Conservation (phyloP, 129 eudicot species). For the Helianthus annuus region DNA sequence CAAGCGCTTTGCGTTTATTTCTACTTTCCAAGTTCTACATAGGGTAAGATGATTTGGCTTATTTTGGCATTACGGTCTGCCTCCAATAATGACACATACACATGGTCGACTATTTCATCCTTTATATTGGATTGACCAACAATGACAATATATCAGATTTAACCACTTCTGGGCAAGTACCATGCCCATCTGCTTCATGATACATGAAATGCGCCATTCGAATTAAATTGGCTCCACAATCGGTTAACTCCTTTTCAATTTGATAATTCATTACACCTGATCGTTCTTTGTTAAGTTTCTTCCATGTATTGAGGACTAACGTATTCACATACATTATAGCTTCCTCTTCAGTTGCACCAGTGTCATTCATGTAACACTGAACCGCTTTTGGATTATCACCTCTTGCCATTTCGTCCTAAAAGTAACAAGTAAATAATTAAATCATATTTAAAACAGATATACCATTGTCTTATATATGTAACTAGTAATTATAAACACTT, state of each 20-base stretch:
- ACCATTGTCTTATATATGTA: too few species aligned
- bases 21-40: too few species aligned
- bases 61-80: background rate
- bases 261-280: conserved; percentile 2
- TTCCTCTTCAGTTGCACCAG: conserved; percentile 29
- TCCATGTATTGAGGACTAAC: conserved; percentile 25
- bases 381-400: conserved; percentile 39
- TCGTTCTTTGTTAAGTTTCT: conserved; percentile 33
- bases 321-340: conserved; percentile 27
- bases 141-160: conserved; percentile 10
- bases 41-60: background rate
- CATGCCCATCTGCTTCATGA: conserved; percentile 29
- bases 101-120: background rate
- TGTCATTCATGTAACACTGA: conserved; percentile 37
- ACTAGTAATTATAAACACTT: background rate
- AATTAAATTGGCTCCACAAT: conserved; percentile 24
- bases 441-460: too few species aligned
- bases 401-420: conserved; percentile 24
- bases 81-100: background rate
- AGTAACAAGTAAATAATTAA: background rate
- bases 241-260: conserved; percentile 15
- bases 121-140: conserved; percentile 32
- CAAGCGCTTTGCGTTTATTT: too few species aligned
- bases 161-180: conserved; percentile 2
- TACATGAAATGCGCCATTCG: conserved; percentile 33